Conservation (phyloP, 441 rosid genomes). For the Corymbia calophylla region DNA sequence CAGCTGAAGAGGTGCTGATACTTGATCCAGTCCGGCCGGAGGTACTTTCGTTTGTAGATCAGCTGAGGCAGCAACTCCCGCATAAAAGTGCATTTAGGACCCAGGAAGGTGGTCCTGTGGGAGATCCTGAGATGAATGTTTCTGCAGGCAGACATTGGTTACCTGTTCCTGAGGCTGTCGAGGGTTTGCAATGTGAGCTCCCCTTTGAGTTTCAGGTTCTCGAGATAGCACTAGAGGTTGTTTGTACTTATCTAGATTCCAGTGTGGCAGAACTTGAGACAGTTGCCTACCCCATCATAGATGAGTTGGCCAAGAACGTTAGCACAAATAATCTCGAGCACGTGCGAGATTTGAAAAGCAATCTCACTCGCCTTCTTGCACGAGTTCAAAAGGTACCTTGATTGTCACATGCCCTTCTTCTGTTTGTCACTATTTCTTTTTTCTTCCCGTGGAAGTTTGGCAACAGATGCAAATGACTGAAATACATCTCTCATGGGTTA, state of each 20-base stretch:
- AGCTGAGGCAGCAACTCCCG: constrained; percentile 72
- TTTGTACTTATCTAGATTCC: constrained; percentile 61
- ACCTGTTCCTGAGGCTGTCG: constrained; percentile 66
- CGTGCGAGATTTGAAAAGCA: constrained; percentile 86
- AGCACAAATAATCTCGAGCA: constrained; percentile 93
- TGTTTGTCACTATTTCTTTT: not conserved
- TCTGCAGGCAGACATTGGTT: constrained; percentile 34
- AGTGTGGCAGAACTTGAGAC: constrained; percentile 70
- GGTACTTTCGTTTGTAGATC: constrained; percentile 71
- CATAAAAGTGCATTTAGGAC: constrained; percentile 25
- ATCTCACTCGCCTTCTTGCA: constrained; percentile 85
- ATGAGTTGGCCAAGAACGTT: constrained; percentile 87
- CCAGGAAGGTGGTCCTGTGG: constrained; percentile 24
- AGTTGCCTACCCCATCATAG: constrained; percentile 87
- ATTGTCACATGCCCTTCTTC: not conserved
- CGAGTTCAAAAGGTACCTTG: constrained; percentile 88
- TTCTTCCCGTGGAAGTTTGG: not conserved
- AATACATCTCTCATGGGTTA: not conserved
- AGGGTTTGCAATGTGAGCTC: constrained; percentile 76
- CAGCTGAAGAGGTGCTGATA: constrained; percentile 80
- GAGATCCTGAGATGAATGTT: constrained; percentile 35
- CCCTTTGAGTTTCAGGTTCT: constrained; percentile 96
- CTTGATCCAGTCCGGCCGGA: constrained; percentile 80
- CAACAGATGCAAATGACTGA: not conserved
- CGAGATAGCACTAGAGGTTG: constrained; percentile 88